phyloP scores from a whole-genome alignment of 208 protist genomes.

The Giardia duodenalis region DNA sequence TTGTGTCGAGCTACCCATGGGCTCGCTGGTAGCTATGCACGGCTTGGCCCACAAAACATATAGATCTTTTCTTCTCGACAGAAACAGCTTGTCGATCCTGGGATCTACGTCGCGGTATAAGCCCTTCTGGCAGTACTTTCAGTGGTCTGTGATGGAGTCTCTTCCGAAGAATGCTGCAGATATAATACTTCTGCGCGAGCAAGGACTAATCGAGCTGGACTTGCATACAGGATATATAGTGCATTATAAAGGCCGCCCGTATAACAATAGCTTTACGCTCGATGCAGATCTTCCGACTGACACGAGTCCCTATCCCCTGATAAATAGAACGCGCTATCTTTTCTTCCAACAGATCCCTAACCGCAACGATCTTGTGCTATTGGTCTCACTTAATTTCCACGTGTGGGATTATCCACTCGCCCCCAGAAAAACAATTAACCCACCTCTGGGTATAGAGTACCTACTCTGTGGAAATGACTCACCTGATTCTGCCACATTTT shows the following conservation, averaged over 20 bases:
- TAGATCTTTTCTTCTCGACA: not conserved
- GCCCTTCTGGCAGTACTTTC: not conserved
- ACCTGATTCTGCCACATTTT: not conserved
- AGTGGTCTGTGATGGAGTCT: not conserved
- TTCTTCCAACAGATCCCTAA: not conserved
- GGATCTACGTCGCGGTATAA: not conserved
- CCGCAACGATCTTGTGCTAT: not conserved
- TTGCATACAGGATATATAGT: not conserved
- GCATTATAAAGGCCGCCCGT: not conserved
- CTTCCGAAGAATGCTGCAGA: not conserved
- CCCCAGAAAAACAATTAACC: not conserved
- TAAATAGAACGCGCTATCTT: not conserved
- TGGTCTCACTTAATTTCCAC: not conserved
- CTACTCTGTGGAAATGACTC: too few relatives aligned
- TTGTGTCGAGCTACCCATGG: not conserved
- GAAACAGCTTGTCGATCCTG: not conserved
- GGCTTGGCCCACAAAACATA: not conserved
- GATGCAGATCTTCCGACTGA: too few relatives aligned
- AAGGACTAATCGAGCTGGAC: not conserved
- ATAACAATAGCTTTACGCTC: not conserved
- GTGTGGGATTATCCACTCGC: not conserved
- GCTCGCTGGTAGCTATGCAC: not conserved
- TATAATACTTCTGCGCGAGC: not conserved
- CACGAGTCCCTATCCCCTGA: not conserved
- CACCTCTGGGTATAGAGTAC: not conserved